These are phyloP conservation scores for Phytophthora sansomeana DNA, from an alignment of 352 stramenopile genomes.

Conservation along the genomic window DNA sequence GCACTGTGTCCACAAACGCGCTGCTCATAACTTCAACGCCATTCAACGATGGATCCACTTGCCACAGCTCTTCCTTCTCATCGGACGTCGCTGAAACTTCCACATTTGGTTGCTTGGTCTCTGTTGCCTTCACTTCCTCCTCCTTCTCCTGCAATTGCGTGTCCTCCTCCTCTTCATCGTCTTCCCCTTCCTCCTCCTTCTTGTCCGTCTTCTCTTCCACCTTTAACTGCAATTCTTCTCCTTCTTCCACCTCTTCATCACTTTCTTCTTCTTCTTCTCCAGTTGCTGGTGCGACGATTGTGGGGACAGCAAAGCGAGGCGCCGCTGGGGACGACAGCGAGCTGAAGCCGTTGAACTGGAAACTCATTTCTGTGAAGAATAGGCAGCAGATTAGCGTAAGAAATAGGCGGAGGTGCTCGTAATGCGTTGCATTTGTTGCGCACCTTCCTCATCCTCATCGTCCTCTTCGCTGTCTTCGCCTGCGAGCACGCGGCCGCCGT, in stretches of 20 bases:
- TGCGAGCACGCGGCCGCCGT: constrained; percentile 71
- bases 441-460: constrained; percentile 71
- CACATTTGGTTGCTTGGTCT: constrained; percentile 4
- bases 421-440: too few relatives aligned
- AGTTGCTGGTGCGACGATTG: constrained; percentile 31
- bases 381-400: constrained; percentile 1
- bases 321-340: constrained; percentile 28
- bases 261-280: constrained; percentile 34
- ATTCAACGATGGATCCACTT: constrained; percentile 49
- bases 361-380: constrained; percentile 49
- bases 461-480: constrained; percentile 87
- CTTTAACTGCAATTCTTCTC: constrained; percentile 12
- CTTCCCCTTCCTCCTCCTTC: neutral
- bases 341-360: constrained; percentile 55
- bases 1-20: constrained; percentile 58
- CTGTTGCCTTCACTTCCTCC: constrained; percentile 35
- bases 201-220: constrained; percentile 2
- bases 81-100: constrained; percentile 3
- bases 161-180: constrained; percentile 29
- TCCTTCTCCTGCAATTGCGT: neutral
- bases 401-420: neutral
- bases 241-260: constrained; percentile 48
- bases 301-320: constrained; percentile 41
- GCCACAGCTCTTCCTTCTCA: constrained; percentile 44
- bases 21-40: constrained; percentile 64